Evolutionary conservation across 208 protist genomes (phyloP).

Genomic region (Chromosphaera perkinsii): DNA sequence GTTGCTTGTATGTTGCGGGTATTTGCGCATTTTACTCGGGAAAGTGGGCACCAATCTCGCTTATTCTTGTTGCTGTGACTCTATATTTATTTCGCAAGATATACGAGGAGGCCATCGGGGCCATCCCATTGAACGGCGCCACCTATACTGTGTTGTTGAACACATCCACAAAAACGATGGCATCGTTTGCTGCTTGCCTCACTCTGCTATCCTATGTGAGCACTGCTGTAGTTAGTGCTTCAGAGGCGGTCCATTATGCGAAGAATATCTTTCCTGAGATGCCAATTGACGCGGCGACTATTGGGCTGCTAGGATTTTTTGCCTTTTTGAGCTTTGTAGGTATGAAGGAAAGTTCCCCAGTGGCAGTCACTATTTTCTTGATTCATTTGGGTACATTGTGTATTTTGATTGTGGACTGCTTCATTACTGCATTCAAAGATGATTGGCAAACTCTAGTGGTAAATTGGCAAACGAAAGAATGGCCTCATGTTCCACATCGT

Average conservation of each 20-base stretch:
- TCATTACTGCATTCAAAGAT: slow-evolving; percentile 27
- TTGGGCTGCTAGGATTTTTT: slow-evolving; percentile 63
- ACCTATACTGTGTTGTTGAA: slow-evolving; percentile 72
- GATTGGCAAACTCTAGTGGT: slow-evolving; percentile 26
- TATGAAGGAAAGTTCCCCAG: slow-evolving; percentile 60
- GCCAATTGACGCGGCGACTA: slow-evolving; percentile 43
- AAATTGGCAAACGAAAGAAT: slow-evolving; percentile 38
- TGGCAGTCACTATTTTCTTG: slow-evolving; percentile 64
- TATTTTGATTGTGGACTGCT: slow-evolving; percentile 50
- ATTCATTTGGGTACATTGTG: slow-evolving; percentile 59
- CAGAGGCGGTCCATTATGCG: slow-evolving; percentile 55
- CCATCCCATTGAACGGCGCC: slow-evolving; percentile 71
- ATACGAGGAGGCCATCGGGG: slow-evolving; percentile 66
- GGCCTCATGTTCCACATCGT: not conserved
- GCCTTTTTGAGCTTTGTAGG: slow-evolving; percentile 57
- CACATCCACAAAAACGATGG: slow-evolving; percentile 62
- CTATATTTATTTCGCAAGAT: slow-evolving; percentile 35
- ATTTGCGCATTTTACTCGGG: slow-evolving; percentile 20
- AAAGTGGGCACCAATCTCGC: slow-evolving; percentile 21
- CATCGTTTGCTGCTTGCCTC: slow-evolving; percentile 59
- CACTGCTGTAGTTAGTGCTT: slow-evolving; percentile 62
- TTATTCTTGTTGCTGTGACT: slow-evolving; percentile 11
- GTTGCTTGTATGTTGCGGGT: slow-evolving; percentile 17
- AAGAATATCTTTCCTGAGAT: slow-evolving; percentile 33
- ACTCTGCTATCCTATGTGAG: slow-evolving; percentile 68